Evolutionary conservation across 1,284 basidiomycete species (phyloP), one percentile per base, ranked within the genome.

Genomic region (Pseudozyma pruni): DNA sequence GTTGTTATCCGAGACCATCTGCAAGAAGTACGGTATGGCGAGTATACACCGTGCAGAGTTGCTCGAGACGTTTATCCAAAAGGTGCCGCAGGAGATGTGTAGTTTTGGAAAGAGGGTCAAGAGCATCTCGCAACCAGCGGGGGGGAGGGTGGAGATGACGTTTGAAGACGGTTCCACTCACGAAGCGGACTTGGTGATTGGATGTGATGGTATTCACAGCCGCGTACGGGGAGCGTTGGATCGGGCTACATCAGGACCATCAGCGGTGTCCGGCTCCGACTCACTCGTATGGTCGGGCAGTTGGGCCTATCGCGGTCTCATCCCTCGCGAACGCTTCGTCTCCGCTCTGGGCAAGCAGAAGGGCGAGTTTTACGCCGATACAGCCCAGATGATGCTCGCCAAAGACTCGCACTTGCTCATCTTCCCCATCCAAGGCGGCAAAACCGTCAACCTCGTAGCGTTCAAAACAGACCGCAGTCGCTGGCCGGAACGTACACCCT

Each of bases 401-500:
- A 48, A 51, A 13, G 61, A 71, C 37, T 57, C 57, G 86, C 88
- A 89, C 75, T 79, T 88, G 29, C 86, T 88, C 45, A 85, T 85
- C 4, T 88, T 87, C 74, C 86, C 87, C 1, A 87, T 89, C 57
- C 83, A 85, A 14, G 66, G 66, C 8, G 76, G 76, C 9, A 54
- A 37, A 23, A 70, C 87, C 85, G 84, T 88, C 47, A 89, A 89
- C 71, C 75, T 89, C 10, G 87, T 88, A 9, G 84, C 85, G 0
- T 88, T 88, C 61, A 76, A 78, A 2, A 84, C 86, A 0, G 84
- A 87, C 46, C 81, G 81, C 7, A 83, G 83, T 0, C 81, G 79
- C 19, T 85, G 85, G 10, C 82, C 85, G 0, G 70, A 83, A 20
- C 58, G 69, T 6, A 79, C 80, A 9, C 48, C 55, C 3, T 59